Percentiles rank a stretch among this genome's conserved stretches.
Evolutionary conservation across 2,329 filamentous ascomycete species (phyloP).

Genomic region (Arthrobotrys megalospora): DNA sequence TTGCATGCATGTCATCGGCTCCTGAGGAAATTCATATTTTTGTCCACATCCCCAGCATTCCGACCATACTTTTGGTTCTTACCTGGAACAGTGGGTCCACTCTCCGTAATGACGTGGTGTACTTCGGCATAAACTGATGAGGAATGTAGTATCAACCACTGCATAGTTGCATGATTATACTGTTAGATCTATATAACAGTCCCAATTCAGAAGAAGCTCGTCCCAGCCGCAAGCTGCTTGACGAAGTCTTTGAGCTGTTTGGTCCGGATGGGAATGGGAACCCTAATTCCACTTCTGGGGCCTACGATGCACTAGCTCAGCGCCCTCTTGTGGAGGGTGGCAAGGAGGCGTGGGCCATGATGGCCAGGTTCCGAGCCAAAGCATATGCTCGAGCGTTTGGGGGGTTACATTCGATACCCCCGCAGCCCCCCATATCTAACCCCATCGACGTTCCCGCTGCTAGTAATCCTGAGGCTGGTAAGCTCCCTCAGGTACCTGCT

Average conservation of each 20-base stretch:
- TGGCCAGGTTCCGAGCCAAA: conserved; percentile 62
- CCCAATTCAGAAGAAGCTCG: conserved; percentile 61
- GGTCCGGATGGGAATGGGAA: conserved; percentile 63
- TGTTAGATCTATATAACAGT: conserved; percentile 63
- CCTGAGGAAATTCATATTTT: conserved; percentile 63
- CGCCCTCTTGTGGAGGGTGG: conserved; percentile 63
- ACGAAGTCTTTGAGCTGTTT: conserved; percentile 64
- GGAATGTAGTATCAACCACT: conserved; percentile 63
- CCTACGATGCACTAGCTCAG: conserved; percentile 59
- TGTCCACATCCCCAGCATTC: conserved; percentile 63
- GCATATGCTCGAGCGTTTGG: conserved; percentile 60
- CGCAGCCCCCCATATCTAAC: conserved; percentile 15
- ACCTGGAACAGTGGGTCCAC: conserved; percentile 62
- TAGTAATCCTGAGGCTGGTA: conserved; percentile 4
- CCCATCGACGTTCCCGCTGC: conserved; percentile 18
- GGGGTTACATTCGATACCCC: conserved; percentile 8
- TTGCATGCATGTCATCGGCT: conserved; percentile 63
- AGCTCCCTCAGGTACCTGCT: not conserved
- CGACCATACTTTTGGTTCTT: conserved; percentile 64
- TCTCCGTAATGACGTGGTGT: not conserved
- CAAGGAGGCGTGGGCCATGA: conserved; percentile 63
- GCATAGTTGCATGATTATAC: conserved; percentile 64
- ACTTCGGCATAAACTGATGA: conserved; percentile 14
- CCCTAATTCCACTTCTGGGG: conserved; percentile 42
- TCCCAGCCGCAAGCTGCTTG: conserved; percentile 61